Evolutionary conservation across 2,329 filamentous ascomycete species (phyloP), one percentile per base, ranked within the genome.

Genomic region (Cephalotrichum gorgonifer): DNA sequence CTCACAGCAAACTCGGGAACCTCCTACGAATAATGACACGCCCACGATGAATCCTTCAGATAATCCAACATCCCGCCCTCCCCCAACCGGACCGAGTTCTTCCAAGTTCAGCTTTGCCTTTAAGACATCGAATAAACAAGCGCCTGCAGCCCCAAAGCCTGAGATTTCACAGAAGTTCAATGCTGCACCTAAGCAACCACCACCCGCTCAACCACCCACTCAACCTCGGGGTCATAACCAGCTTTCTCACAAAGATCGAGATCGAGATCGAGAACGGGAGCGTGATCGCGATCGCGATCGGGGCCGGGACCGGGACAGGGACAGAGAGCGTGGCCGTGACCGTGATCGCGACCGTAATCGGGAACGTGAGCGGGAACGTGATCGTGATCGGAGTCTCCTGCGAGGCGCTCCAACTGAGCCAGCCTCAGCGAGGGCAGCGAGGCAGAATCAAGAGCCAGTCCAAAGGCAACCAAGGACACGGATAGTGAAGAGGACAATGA

Each of bases 61-160:
- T 2, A 17, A 17, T 11, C 15, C 45, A 14, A 35, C 47, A 14
- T 17, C 9, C 25, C 39, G 43, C 15, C 70, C 77, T 35, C 66
- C 75, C 2, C 71, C 76, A 20, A 70, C 73, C 2, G 74, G 74
- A 30, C 66, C 69, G 4, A 63, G 64, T 15, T 64, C 67, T 2
- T 68, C 81, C 42, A 93, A 91, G 66, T 94, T 96, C 60, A 94
- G 88, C 62, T 97, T 97, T 63, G 88, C 89, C 1, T 88, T 97
- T 65, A 96, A 96, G 62, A 78, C 83, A 9, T 78, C 85, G 39
- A 75, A 73, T 11, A 83, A 83, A 56, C 68, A 74, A 7, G 65
- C 73, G 2, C 68, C 77, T 14, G 67, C 79, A 8, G 70, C 72
- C 12, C 79, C 79, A 3, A 82, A 83, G 54, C 78, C 75, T 2